phyloP scores from a whole-genome alignment of 225 moss, liverwort and hornwort genomes.

The Rhytidiadelphus loreus region DNA sequence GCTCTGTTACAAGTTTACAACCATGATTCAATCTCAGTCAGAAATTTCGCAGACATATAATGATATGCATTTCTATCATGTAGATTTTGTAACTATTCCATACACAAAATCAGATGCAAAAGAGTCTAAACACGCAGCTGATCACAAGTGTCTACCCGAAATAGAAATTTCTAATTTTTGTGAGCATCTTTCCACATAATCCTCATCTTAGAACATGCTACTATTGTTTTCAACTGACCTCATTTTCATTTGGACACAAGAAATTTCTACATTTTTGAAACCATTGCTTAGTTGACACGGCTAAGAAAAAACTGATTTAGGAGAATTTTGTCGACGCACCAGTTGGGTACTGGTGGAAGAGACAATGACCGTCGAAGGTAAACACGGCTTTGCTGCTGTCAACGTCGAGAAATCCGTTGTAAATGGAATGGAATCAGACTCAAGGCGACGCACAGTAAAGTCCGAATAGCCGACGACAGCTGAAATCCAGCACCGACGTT shows the following conservation, averaged over 20 bases:
- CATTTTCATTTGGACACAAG: too few species aligned
- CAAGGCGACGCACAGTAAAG: slow-evolving; percentile 74
- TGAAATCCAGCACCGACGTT: neutral
- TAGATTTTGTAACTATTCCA: neutral
- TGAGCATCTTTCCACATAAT: neutral
- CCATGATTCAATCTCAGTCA: neutral
- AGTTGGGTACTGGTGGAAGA: slow-evolving; percentile 33
- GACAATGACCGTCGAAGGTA: slow-evolving; percentile 26
- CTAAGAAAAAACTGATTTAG: neutral
- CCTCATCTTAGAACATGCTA: neutral
- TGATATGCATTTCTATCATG: neutral
- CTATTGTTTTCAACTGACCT: neutral
- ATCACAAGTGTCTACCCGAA: neutral
- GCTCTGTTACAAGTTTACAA: slow-evolving; percentile 13
- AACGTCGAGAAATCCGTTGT: slow-evolving; percentile 59
- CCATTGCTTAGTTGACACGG: neutral
- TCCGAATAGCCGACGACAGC: slow-evolving; percentile 75
- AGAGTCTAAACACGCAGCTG: neutral
- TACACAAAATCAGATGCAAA: neutral
- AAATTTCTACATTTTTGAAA: neutral
- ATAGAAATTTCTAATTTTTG: neutral
- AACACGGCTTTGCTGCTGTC: slow-evolving; percentile 48
- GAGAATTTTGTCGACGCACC: slow-evolving; percentile 14
- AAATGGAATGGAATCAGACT: slow-evolving; percentile 62
- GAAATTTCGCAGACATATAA: neutral